phyloP scores from a whole-genome alignment of 108 stramenopile species.

The Thalassiosira profunda region DNA sequence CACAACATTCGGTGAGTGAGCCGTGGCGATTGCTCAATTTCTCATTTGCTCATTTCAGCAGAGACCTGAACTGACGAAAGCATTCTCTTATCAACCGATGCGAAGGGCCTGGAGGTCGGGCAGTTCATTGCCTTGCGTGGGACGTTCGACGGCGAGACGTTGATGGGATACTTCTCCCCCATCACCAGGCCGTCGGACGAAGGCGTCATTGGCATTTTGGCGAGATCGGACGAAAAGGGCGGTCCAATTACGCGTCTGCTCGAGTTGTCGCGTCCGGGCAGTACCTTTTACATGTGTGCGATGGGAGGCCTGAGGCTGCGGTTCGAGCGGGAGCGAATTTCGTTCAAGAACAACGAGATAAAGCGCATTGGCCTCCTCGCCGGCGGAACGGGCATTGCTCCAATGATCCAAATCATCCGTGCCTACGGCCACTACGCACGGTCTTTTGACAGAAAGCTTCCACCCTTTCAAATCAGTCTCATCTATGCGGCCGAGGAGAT shows the following conservation, averaged over 20 bases:
- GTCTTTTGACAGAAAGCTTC: slow-evolving; percentile 7
- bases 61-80: too few species aligned
- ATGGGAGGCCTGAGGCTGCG: slow-evolving; percentile 58
- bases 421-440: slow-evolving; percentile 40
- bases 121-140: slow-evolving; percentile 58
- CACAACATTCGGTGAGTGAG: slow-evolving; percentile 52
- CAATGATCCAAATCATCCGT: slow-evolving; percentile 63
- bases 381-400: slow-evolving; percentile 61
- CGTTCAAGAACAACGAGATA: slow-evolving; percentile 14
- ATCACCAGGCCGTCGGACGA: slow-evolving; percentile 49
- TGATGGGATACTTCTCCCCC: slow-evolving; percentile 49
- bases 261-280: slow-evolving; percentile 48
- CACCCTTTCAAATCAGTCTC: slow-evolving; percentile 45
- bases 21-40: too few species aligned
- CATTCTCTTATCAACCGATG: too few species aligned
- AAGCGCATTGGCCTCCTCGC: slow-evolving; percentile 50
- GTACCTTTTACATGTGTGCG: slow-evolving; percentile 49
- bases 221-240: slow-evolving; percentile 42
- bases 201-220: slow-evolving; percentile 56
- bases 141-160: slow-evolving; percentile 55
- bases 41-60: too few species aligned
- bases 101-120: slow-evolving; percentile 57
- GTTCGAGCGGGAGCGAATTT: slow-evolving; percentile 28
- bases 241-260: slow-evolving; percentile 51
- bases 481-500: slow-evolving; percentile 54